These are phyloP conservation scores for Yamadazyma friedrichii DNA, from an alignment of 1,139 yeast genomes.

Conservation along the genomic window DNA sequence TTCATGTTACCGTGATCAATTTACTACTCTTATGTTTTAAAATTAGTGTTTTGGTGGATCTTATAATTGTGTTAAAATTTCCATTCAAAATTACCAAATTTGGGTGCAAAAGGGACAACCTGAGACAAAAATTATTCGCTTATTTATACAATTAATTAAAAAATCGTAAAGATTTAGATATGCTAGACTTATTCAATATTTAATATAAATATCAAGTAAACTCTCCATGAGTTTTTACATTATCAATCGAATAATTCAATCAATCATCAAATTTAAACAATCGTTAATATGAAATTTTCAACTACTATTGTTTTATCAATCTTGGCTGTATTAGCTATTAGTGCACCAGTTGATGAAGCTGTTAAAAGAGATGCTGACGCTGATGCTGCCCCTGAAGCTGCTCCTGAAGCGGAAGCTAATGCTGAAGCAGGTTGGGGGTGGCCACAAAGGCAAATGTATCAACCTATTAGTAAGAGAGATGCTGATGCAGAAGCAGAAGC, in stretches of 20 bases:
- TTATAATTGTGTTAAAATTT: not conserved
- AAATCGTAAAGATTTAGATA: no score
- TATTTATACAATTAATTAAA: no score
- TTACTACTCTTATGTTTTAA: not conserved
- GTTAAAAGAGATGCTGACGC: conserved; percentile 11
- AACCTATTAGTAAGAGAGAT: conserved; percentile 13
- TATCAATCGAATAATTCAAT: not conserved
- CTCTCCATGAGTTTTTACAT: not conserved
- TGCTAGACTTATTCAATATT: not conserved
- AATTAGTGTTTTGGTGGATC: not conserved
- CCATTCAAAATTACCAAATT: conserved; percentile 2
- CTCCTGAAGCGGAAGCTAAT: conserved; percentile 6
- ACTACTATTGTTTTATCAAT: conserved; percentile 13
- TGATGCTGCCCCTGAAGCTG: conserved; percentile 7
- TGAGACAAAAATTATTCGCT: not conserved
- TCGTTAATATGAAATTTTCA: conserved; percentile 17
- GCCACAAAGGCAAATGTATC: conserved; percentile 11
- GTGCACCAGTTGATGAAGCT: conserved; percentile 15
- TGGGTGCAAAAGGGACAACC: conserved; percentile 3
- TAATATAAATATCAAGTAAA: not conserved
- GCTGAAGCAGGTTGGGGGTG: conserved; percentile 10
- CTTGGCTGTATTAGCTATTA: conserved; percentile 10
- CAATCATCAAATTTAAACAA: no score
- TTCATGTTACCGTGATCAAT: no score
- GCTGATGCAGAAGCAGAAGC: conserved; percentile 8